Conservation (phyloP, 805 yeast genomes). For the Ogataea dorogensis region DNA sequence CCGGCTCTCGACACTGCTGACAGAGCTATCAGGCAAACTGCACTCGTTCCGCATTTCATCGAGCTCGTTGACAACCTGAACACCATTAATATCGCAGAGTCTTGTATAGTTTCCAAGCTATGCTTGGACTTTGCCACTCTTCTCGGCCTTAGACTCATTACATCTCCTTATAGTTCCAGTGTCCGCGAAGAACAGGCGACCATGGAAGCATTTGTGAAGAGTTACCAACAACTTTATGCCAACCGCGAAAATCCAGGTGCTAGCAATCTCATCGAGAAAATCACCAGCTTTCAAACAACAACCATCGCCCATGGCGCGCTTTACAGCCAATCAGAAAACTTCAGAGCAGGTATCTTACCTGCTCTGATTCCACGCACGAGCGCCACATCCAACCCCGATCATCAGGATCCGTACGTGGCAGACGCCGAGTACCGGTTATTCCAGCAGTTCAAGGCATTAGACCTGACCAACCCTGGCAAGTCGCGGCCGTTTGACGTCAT, state of each 20-base stretch:
- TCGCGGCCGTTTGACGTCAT: slow-evolving; percentile 17
- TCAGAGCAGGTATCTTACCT: slow-evolving; percentile 10
- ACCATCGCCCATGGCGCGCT: slow-evolving; percentile 10
- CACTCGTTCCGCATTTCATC: slow-evolving; percentile 10
- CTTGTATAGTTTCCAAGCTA: slow-evolving; percentile 25
- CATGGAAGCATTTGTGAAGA: slow-evolving; percentile 9
- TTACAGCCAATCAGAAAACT: slow-evolving; percentile 4
- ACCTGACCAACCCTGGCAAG: slow-evolving; percentile 5
- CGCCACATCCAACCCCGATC: neutral
- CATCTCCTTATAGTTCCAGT: slow-evolving; percentile 12
- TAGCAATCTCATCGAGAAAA: slow-evolving; percentile 5
- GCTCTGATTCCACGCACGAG: slow-evolving; percentile 11
- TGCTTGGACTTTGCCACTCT: slow-evolving; percentile 24
- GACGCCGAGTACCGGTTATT: slow-evolving; percentile 9
- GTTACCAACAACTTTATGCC: slow-evolving; percentile 7
- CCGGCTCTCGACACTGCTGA: slow-evolving; percentile 15
- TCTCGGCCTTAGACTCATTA: slow-evolving; percentile 10
- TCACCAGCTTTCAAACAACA: slow-evolving; percentile 9
- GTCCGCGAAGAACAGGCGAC: slow-evolving; percentile 9
- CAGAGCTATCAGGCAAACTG: slow-evolving; percentile 10
- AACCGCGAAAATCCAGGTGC: slow-evolving; percentile 9
- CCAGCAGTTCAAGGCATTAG: slow-evolving; percentile 6
- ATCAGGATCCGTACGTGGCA: slow-evolving; percentile 8
- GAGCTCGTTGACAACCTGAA: slow-evolving; percentile 8
- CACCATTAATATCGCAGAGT: slow-evolving; percentile 11